A percentile compares a stretch with the other conserved stretches of the same genome.
phyloP scores from a whole-genome alignment of 805 yeast species.

The Saccharomycopsis javanensis region DNA sequence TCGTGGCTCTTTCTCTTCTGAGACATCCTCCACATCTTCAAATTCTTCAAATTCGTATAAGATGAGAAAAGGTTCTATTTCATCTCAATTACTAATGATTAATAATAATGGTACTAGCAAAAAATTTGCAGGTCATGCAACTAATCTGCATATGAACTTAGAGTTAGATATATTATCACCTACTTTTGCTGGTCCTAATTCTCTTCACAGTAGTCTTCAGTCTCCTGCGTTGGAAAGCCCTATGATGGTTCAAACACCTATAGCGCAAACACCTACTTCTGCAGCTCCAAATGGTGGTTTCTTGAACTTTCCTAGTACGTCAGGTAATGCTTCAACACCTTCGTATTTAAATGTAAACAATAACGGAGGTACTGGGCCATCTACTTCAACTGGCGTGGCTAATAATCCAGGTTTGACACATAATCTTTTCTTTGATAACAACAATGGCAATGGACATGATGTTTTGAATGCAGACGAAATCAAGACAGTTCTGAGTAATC shows the following conservation, averaged over 20 bases:
- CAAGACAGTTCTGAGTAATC: not conserved
- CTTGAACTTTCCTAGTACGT: not conserved
- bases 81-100: not conserved
- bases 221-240: conserved; percentile 1
- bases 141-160: not conserved
- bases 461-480: not conserved
- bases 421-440: not conserved
- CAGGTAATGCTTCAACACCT: not conserved
- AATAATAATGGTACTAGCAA: not conserved
- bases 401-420: not conserved
- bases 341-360: not conserved
- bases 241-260: not conserved
- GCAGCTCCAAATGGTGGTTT: conserved; percentile 1
- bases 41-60: not conserved
- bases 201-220: not conserved
- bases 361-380: not conserved
- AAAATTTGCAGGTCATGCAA: not conserved
- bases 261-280: conserved; percentile 1
- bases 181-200: not conserved
- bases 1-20: not conserved
- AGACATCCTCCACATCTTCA: conserved; percentile 6
- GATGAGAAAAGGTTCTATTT: not conserved
- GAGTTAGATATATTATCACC: not conserved
- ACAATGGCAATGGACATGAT: not conserved
- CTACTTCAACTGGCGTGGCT: not conserved